A percentile compares a stretch with the other conserved stretches of the same genome.
Conservation (phyloP, 164 flowering plant species). For the Stephania japonica region DNA sequence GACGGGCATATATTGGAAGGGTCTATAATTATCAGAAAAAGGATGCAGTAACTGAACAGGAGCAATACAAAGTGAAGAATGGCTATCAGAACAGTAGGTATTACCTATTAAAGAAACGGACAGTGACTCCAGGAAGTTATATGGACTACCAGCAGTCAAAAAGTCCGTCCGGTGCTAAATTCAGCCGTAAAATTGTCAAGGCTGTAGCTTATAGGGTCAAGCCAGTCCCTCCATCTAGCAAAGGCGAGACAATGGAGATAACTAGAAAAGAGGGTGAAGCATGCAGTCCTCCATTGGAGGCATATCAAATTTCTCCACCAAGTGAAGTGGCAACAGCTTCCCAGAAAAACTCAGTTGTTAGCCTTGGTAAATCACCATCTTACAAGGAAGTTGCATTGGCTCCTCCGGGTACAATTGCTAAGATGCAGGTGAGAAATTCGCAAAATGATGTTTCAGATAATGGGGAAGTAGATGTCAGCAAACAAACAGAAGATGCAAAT, state of each 20-base stretch:
- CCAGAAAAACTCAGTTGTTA: slow-evolving; percentile 41
- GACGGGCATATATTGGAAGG: slow-evolving; percentile 51
- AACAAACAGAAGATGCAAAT: slow-evolving; percentile 23
- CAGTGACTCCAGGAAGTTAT: slow-evolving; percentile 49
- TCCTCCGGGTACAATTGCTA: slow-evolving; percentile 77
- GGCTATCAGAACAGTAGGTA: slow-evolving; percentile 45
- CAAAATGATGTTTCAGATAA: slow-evolving; percentile 28
- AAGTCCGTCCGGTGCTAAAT: slow-evolving; percentile 46
- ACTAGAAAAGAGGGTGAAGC: slow-evolving; percentile 25
- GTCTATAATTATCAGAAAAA: slow-evolving; percentile 63
- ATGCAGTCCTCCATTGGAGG: slow-evolving; percentile 26
- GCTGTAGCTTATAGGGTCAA: slow-evolving; percentile 83
- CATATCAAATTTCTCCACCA: slow-evolving; percentile 28
- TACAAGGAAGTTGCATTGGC: slow-evolving; percentile 98
- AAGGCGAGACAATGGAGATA: slow-evolving; percentile 26
- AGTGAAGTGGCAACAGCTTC: slow-evolving; percentile 26
- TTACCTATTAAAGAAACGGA: slow-evolving; percentile 57
- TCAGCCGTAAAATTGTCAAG: slow-evolving; percentile 69
- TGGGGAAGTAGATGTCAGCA: slow-evolving; percentile 23
- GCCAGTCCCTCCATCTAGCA: slow-evolving; percentile 52
- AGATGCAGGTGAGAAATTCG: slow-evolving; percentile 41
- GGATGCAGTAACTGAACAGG: slow-evolving; percentile 40
- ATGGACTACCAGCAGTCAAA: slow-evolving; percentile 49
- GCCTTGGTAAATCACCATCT: slow-evolving; percentile 88
- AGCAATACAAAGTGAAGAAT: slow-evolving; percentile 36